Base-by-base conservation (phyloP, 345 rosid genomes). In the Arabis alpina region DNA sequence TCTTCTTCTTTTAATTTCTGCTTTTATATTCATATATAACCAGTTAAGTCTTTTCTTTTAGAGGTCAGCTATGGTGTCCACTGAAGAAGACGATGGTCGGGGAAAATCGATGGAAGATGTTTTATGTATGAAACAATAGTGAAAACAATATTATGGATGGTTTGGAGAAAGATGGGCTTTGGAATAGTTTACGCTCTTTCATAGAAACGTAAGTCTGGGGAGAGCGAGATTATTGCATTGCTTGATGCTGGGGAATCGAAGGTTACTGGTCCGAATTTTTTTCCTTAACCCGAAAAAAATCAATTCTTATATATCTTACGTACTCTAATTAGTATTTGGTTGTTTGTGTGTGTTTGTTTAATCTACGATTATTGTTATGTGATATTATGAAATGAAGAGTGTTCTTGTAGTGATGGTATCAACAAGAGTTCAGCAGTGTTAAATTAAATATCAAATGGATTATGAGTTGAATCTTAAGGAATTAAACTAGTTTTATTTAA, bases 171-270 rank as follows among this genome's bases (percentile, higher is more conserved):
- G 61, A 73, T 40, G 54, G 32, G 78, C 78, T 67, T 74, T 45
- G 78, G 44, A 74, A 74, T 74, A 74, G 57, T 74, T 69, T 74
- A 68, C 78, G 78, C 78, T 74, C 73, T 74, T 68, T 54, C 58
- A 10, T 60, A 74, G 78, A 67, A 62, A 74, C 37, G 61, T 53
- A 74, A 61, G 39, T 74, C 78, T 74, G 24, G 78, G 50, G 23
- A 74, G 78, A 74, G 63, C 78, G 78, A 74, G 63, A 60, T 68
- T 74, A 74, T 74, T 74, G 78, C 78, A 61, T 74, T 74, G 78
- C 73, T 59, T 74, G 10, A 37, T 43, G 37, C 19, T 68, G 78
- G 78, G 78, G 78, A 74, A 74, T 74, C 54, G 78, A 74, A 74
- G 78, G 78, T 74, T 74, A 68, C 57, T 47, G 78, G 78, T 74